Evolutionary conservation across 2,329 filamentous ascomycete species (phyloP).

Genomic region (Ceratocystis eucalypticola): DNA sequence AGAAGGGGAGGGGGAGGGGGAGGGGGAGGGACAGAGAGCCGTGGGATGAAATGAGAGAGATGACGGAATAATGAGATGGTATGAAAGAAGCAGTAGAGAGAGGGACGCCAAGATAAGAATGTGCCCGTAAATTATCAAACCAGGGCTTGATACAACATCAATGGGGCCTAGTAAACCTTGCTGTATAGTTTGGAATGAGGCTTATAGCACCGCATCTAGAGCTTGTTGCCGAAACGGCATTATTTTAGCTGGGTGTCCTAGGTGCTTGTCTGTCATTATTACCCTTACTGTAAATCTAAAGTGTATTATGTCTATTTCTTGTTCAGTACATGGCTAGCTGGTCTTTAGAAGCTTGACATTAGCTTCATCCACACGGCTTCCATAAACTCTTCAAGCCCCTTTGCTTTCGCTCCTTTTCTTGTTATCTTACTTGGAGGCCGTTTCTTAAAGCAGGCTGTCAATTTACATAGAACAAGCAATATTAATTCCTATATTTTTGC

Average conservation of each 20-base stretch:
- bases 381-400: too few species aligned
- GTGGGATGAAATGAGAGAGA: background rate
- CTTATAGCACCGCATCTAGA: background rate
- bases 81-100: background rate
- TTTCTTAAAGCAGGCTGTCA: too few species aligned
- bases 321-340: too few species aligned
- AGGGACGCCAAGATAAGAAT: background rate
- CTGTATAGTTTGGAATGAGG: background rate
- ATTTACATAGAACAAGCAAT: background rate
- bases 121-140: background rate
- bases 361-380: too few species aligned
- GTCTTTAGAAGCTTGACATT: too few species aligned
- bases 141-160: background rate
- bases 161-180: background rate
- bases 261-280: background rate
- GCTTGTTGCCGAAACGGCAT: background rate
- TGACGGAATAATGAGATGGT: background rate
- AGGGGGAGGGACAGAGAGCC: too few species aligned
- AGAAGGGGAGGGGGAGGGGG: background rate
- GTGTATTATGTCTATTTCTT: background rate
- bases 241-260: background rate
- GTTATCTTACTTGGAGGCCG: too few species aligned
- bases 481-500: background rate
- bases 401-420: background rate
- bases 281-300: background rate